Base-by-base conservation (phyloP, 2,329 filamentous ascomycete genomes). In the Penicillium freii region DNA sequence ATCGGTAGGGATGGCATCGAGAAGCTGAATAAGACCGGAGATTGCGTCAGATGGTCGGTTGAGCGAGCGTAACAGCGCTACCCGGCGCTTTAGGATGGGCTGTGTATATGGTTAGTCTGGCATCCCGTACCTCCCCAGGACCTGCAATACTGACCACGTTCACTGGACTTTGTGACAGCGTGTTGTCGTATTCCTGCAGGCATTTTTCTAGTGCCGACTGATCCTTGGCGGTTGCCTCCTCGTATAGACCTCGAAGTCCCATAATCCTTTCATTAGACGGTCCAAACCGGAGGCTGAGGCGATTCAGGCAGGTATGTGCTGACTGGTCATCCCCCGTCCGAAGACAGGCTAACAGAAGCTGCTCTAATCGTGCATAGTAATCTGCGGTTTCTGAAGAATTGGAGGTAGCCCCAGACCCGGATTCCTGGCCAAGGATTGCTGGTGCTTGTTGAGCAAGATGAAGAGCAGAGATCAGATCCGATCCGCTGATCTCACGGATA, bases 1-100 rank as follows among this genome's bases (percentile, higher is more conserved):
- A 77, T 99, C 94, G 1, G 90, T 96, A 2, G 94, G 92, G 53
- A 87, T 89, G 60, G 88, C 87, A 70, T 95, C 89, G 46, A 99
- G 79, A 29, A 97, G 81, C 56, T 87, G 82, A 60, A 87, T 86
- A 57, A 97, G 77, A 29, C 88, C 86, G 33, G 84, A 78, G 44
- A 92, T 89, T 1, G 94, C 90, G 62, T 97, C 91, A 1, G 83
- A 69, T 1, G 80, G 79, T 67, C 85, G 86, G 31, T 86, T 87
- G 73, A 95, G 81, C 29, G 88, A 89, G 65, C 87, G 86, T 57
- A 97, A 78, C 36, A 97, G 81, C 6, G 92, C 89, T 58, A 93
- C 85, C 45, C 90, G 85, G 61, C 94, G 84, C 78, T 99, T 99
- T 43, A 88, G 81, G 59, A 99, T 87, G 57, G 90, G 89, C 90